phyloP scores from a whole-genome alignment of 2,329 filamentous ascomycete genomes.

The Xylaria sp. region DNA sequence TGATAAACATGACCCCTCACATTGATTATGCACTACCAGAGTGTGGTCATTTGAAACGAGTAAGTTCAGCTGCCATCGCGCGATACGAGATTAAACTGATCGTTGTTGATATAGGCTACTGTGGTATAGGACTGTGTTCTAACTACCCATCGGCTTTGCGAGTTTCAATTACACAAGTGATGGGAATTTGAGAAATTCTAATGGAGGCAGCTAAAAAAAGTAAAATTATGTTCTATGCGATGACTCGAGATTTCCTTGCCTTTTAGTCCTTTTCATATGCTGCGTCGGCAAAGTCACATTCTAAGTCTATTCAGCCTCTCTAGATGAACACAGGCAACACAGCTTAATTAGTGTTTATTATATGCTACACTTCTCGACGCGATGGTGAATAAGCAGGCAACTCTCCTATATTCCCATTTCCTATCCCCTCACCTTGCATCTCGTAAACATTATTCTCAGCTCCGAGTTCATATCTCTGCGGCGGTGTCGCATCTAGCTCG shows the following conservation, averaged over 20 bases:
- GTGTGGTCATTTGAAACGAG: not conserved
- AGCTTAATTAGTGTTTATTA: not conserved
- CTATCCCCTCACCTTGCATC: constrained; percentile 1
- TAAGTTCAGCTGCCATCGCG: not conserved
- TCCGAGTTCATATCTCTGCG: constrained; percentile 11
- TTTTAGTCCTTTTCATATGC: too few species aligned
- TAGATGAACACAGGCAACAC: not conserved
- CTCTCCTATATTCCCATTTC: not conserved
- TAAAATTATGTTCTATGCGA: too few species aligned
- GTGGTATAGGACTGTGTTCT: not conserved
- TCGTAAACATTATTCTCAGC: constrained; percentile 4
- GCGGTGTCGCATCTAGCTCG: not conserved
- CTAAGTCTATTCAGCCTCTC: too few species aligned
- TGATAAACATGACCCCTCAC: not conserved
- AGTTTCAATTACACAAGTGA: too few species aligned
- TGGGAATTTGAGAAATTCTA: too few species aligned
- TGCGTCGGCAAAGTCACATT: too few species aligned
- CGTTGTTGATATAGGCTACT: not conserved
- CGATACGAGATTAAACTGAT: not conserved
- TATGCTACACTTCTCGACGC: not conserved
- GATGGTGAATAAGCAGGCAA: not conserved
- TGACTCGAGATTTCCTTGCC: too few species aligned
- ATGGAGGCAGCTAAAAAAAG: too few species aligned
- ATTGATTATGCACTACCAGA: not conserved
- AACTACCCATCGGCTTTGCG: too few species aligned